These are phyloP conservation scores for Yamadazyma sp. DNA, from an alignment of 1,139 yeast species.

Conservation along the genomic window DNA sequence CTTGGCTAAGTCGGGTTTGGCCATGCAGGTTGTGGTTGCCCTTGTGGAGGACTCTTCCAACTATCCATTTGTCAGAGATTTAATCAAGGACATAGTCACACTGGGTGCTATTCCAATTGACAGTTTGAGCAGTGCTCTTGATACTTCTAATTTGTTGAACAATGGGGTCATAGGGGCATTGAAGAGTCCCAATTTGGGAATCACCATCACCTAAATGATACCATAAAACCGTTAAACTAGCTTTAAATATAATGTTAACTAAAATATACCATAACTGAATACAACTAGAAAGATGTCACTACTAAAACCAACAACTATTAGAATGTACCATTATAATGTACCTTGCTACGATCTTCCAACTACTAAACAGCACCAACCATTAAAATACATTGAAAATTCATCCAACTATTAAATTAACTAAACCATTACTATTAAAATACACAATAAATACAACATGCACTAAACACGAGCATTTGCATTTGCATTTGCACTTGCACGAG, in stretches of 20 bases:
- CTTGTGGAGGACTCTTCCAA: constrained; percentile 14
- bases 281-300: too few species aligned
- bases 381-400: too few species aligned
- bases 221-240: too few species aligned
- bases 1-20: constrained; percentile 32
- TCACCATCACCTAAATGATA: constrained; percentile 8
- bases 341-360: too few species aligned
- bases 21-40: constrained; percentile 22
- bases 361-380: too few species aligned
- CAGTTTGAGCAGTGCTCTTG: constrained; percentile 17
- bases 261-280: too few species aligned
- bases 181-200: constrained; percentile 14
- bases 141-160: constrained; percentile 18
- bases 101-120: constrained; percentile 17
- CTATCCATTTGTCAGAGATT: constrained; percentile 22
- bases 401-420: too few species aligned
- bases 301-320: too few species aligned
- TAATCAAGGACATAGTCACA: constrained; percentile 19
- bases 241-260: not conserved
- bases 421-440: constrained; percentile 2
- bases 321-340: too few species aligned
- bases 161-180: constrained; percentile 18
- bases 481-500: not conserved
- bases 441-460: not conserved
- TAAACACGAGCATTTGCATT: not conserved